Conservation (phyloP, 2,329 filamentous ascomycete species). For the Penicillium sp. region DNA sequence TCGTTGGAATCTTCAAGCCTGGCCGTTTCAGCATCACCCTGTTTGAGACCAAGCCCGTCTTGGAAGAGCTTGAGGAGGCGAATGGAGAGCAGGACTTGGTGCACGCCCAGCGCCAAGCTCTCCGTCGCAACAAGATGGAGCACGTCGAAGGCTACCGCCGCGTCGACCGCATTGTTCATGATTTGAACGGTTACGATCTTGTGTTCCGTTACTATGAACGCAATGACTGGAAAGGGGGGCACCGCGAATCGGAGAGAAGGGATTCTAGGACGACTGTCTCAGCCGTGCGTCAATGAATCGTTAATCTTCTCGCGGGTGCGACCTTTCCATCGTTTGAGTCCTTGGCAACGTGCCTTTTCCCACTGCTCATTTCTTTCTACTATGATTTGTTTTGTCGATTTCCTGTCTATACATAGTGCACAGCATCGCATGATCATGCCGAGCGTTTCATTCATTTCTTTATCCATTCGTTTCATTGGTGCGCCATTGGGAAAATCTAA, state of each 20-base stretch:
- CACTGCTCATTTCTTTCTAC: background rate
- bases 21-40: constrained; percentile 97
- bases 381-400: constrained; percentile 7
- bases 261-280: constrained; percentile 15
- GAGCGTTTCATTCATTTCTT: constrained; percentile 16
- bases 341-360: constrained; percentile 3
- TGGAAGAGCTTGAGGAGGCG: constrained; percentile 36
- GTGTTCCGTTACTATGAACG: constrained; percentile 96
- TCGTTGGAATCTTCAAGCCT: constrained; percentile 92
- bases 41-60: constrained; percentile 75
- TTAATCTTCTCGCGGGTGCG: constrained; percentile 10
- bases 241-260: constrained; percentile 57
- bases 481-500: constrained; percentile 2
- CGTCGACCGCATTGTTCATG: constrained; percentile 92
- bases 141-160: constrained; percentile 79
- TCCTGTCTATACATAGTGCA: constrained; percentile 21
- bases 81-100: constrained; percentile 35
- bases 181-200: constrained; percentile 94
- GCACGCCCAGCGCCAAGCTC: constrained; percentile 44
- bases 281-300: background rate
- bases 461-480: constrained; percentile 6
- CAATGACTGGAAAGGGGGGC: constrained; percentile 69
- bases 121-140: constrained; percentile 61
- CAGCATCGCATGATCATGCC: constrained; percentile 24
- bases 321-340: constrained; percentile 15